Percentiles rank a stretch among this genome's conserved stretches.
phyloP scores from a whole-genome alignment of 352 stramenopile genomes.

The Globisporangium sylvaticum region DNA sequence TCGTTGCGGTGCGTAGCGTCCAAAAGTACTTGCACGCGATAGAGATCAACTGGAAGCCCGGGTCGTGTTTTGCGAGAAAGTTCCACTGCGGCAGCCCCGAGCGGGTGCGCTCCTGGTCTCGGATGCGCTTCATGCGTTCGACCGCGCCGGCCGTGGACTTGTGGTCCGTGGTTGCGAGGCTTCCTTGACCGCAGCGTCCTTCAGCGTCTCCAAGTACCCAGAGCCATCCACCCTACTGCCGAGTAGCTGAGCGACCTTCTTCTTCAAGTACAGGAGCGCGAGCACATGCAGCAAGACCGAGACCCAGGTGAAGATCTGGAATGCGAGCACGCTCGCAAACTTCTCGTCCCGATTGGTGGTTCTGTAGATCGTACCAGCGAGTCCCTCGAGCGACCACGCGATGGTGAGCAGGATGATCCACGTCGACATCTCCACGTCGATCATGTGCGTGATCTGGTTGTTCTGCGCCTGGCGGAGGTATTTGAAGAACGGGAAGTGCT shows the following conservation, averaged over 20 bases:
- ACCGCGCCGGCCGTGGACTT: conserved; percentile 3
- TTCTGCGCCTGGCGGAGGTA: conserved; percentile 66
- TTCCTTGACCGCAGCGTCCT: conserved; percentile 1
- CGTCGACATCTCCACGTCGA: conserved; percentile 67
- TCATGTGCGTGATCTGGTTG: conserved; percentile 77
- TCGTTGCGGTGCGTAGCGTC: background rate
- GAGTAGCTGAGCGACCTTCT: conserved; percentile 23
- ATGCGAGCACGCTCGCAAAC: conserved; percentile 28
- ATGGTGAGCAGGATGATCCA: conserved; percentile 54
- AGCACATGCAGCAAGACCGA: conserved; percentile 31
- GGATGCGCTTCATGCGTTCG: conserved; percentile 15
- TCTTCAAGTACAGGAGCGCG: conserved; percentile 37
- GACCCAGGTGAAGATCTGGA: conserved; percentile 31
- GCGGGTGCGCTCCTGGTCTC: conserved; percentile 6
- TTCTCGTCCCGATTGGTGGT: conserved; percentile 14
- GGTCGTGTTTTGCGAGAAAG: conserved; percentile 13
- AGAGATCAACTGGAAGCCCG: conserved; percentile 28
- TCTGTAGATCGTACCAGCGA: conserved; percentile 8
- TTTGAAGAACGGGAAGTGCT: conserved; percentile 67
- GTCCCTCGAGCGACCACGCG: conserved; percentile 34
- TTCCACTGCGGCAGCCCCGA: background rate
- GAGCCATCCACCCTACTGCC: conserved; percentile 11
- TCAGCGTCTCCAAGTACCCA: background rate
- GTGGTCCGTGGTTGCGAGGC: conserved; percentile 5
- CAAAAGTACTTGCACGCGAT: conserved; percentile 7